A percentile compares a stretch with the other conserved stretches of the same genome.
Conservation (phyloP, 306 rosid genomes). For the Vigna mungo region DNA sequence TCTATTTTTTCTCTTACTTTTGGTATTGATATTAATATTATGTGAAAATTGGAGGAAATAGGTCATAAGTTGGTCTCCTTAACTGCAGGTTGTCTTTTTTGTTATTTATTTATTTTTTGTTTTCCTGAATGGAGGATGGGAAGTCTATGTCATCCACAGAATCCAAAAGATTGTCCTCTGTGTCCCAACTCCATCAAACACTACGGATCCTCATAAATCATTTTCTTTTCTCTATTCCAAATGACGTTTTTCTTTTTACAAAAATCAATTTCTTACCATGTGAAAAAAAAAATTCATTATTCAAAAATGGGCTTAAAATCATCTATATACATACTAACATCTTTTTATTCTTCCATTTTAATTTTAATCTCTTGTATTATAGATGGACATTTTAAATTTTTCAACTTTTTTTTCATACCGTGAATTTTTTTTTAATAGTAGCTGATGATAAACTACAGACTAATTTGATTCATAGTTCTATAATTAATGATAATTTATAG, state of each 20-base stretch:
- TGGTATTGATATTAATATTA: not conserved
- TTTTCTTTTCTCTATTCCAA: not conserved
- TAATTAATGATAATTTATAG: too few relatives aligned
- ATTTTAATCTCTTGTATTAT: too few relatives aligned
- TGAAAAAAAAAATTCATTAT: too few relatives aligned
- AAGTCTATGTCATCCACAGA: conserved; percentile 42
- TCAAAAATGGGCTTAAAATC: too few relatives aligned
- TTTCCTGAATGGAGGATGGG: conserved; percentile 34
- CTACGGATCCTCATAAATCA: conserved; percentile 40
- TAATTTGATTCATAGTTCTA: too few relatives aligned
- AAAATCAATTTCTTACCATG: too few relatives aligned
- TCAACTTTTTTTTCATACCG: too few relatives aligned
- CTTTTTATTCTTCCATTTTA: too few relatives aligned
- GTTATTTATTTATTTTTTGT: not conserved
- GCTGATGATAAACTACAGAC: too few relatives aligned
- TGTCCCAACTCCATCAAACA: conserved; percentile 44
- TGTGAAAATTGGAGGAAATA: conserved; percentile 16
- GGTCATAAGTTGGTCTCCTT: not conserved
- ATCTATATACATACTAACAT: too few relatives aligned
- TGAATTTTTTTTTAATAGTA: too few relatives aligned
- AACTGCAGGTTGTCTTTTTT: not conserved
- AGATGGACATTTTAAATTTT: too few relatives aligned
- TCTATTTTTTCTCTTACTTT: not conserved
- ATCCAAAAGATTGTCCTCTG: conserved; percentile 51
- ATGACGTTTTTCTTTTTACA: conserved; percentile 1